Percentiles rank a stretch among this genome's conserved stretches.
These are phyloP conservation scores for Kwoniella heveanensis DNA, from an alignment of 768 basidiomycete genomes.

Conservation along the genomic window DNA sequence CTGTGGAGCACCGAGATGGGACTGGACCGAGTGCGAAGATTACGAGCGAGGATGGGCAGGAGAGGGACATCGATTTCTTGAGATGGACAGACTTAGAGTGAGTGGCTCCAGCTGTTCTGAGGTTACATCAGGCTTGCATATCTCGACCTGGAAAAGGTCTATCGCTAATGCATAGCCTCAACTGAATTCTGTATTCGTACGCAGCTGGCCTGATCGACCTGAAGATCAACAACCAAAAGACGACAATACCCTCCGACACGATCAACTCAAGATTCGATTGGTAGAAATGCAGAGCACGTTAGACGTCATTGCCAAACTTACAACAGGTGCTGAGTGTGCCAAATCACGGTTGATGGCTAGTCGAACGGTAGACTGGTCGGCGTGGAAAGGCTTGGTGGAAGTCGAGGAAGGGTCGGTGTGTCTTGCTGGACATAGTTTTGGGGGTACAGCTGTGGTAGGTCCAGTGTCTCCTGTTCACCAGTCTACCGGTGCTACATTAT, in stretches of 20 bases:
- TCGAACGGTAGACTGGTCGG: slow-evolving; percentile 18
- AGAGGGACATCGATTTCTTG: slow-evolving; percentile 25
- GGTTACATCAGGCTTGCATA: too few species aligned
- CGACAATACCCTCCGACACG: slow-evolving; percentile 26
- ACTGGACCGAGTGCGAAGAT: slow-evolving; percentile 60
- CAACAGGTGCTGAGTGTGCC: slow-evolving; percentile 3
- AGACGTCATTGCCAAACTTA: slow-evolving; percentile 7
- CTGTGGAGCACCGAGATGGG: slow-evolving; percentile 79
- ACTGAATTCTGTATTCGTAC: background rate
- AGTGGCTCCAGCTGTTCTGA: slow-evolving; percentile 5
- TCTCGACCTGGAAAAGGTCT: too few species aligned
- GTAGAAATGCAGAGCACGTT: slow-evolving; percentile 18
- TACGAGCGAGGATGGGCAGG: slow-evolving; percentile 24
- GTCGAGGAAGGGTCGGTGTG: slow-evolving; percentile 14
- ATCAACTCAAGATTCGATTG: slow-evolving; percentile 22
- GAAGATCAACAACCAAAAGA: slow-evolving; percentile 22
- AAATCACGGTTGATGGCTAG: slow-evolving; percentile 14
- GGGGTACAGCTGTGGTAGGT: slow-evolving; percentile 25
- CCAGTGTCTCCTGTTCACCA: background rate
- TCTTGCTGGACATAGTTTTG: slow-evolving; percentile 25
- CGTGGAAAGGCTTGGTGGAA: slow-evolving; percentile 14
- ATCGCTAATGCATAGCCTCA: too few species aligned
- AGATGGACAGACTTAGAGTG: slow-evolving; percentile 29
- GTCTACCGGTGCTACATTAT: too few species aligned
- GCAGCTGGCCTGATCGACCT: slow-evolving; percentile 21